Evolutionary conservation across 129 eudicot species (phyloP), one percentile per base, ranked within the genome.

Genomic region (Escallonia rubra): DNA sequence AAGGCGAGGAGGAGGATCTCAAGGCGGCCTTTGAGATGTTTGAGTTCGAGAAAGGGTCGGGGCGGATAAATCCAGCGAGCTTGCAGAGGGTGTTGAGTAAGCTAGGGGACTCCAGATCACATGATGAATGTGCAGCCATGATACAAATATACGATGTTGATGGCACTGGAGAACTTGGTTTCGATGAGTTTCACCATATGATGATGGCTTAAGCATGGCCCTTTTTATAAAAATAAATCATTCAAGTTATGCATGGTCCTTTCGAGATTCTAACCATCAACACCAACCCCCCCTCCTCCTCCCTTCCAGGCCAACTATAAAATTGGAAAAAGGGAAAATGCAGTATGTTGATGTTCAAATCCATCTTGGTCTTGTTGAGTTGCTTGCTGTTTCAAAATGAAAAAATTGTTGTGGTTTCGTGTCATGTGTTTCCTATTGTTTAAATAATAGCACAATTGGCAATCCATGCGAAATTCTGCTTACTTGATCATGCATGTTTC

Each of bases 41-140:
- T 55, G 96, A 89, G 70, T 58, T 78, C 13, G 86, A 89, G 73
- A 89, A 85, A 71, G 96, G 96, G 75, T 83, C 80, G 4, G 96
- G 93, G 2, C 64, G 78, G 76, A 89, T 89, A 3, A 83, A 83
- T 7, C 86, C 96, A 0, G 73, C 74, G 64, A 86, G 96, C 65
- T 78, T 89, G 81, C 96, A 86, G 55, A 83, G 80, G 64, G 76
- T 82, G 11, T 54, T 89, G 54, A 78, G 81, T 74, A 80, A 85
- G 8, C 78, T 89, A 42, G 96, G 96, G 10, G 96, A 89, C 38
- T 43, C 82, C 9, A 89, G 74, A 66, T 75, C 84, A 2, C 83
- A 78, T 66, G 80, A 86, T 11, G 96, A 89, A 65, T 89, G 96
- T 69, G 83, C 78, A 60, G 69, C 77, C 34, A 89, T 89, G 90